Conservation (phyloP, 2,329 filamentous ascomycete species). For the Colletotrichum magnum region DNA sequence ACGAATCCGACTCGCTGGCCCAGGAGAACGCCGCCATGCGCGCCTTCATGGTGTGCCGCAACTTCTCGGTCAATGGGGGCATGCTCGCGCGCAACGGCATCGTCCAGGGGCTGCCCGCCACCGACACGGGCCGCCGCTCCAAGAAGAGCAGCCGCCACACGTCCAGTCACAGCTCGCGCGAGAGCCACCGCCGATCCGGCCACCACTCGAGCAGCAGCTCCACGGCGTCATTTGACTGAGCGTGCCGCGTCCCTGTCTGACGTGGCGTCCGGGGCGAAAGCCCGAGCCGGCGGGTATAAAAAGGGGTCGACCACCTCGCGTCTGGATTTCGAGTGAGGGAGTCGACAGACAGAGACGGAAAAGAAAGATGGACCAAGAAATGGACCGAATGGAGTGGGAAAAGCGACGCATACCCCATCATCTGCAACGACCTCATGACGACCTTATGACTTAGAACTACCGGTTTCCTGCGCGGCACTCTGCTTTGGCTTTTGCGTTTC, state of each 20-base stretch:
- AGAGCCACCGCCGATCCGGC: slow-evolving; percentile 64
- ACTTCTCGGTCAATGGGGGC: slow-evolving; percentile 96
- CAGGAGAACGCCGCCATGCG: slow-evolving; percentile 96
- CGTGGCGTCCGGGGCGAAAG: slow-evolving; percentile 33
- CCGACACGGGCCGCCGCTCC: slow-evolving; percentile 64
- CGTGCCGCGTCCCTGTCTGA: slow-evolving; percentile 23
- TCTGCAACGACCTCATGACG: slow-evolving; percentile 42
- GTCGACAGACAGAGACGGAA: background rate
- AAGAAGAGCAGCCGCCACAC: slow-evolving; percentile 65
- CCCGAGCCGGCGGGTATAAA: slow-evolving; percentile 43
- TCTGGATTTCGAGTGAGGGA: slow-evolving; percentile 42
- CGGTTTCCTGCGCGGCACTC: slow-evolving; percentile 40
- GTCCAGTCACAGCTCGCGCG: slow-evolving; percentile 55
- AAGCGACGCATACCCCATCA: slow-evolving; percentile 44
- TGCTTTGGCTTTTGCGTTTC: slow-evolving; percentile 32
- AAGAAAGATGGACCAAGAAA: slow-evolving; percentile 14
- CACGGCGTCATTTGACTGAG: slow-evolving; percentile 69
- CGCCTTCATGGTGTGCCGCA: slow-evolving; percentile 97
- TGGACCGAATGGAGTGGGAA: slow-evolving; percentile 40
- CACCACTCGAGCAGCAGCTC: slow-evolving; percentile 75
- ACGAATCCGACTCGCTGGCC: slow-evolving; percentile 85
- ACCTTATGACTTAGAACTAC: slow-evolving; percentile 42
- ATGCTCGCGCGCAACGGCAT: slow-evolving; percentile 83
- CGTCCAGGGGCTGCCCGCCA: slow-evolving; percentile 74
- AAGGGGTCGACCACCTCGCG: slow-evolving; percentile 56